Evolutionary conservation across 257 asterid genomes (phyloP), one percentile per base, ranked within the genome.

Genomic region (Rhazya stricta): DNA sequence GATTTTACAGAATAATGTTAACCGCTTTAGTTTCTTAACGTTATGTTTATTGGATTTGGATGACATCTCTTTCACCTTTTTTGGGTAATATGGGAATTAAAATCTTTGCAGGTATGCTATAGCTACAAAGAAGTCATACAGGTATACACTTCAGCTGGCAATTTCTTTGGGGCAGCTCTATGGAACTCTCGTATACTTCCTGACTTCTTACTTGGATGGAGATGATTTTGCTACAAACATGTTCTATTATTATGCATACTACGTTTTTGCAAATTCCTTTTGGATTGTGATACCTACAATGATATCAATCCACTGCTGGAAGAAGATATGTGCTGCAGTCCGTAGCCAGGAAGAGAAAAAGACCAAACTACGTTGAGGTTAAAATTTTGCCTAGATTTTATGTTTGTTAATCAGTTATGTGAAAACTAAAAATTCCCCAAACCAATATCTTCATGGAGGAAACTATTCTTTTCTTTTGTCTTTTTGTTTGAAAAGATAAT

Each of bases 91-190:
- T 77, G 53, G 18, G 46, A 9, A 6, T 74, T 67, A 46, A n/a
- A 18, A 48, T 36, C 65, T 57, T 78, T 80, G 76, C 92, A 94
- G 99, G 85, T 94, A 85, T 69, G 99, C 99, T 5, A 91, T 94
- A 73, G 97, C 96, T 46, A 70, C 86, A 25, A 90, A 82, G 87
- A 91, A 87, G 85, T 65, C 99, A 1, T 88, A 90, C 36, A 87
- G 88, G 69, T 78, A 87, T 81, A 77, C 84, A 60, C 96, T 95
- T 73, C 99, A 95, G 78, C 65, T 91, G 60, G 88, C 97, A 71
- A 89, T 95, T 73, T 95, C 91, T 45, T 66, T 95, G 77, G 97
- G 96, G 21, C 98, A 95, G 85, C 96, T 95, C 25, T 95, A 95
- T 10, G 98, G 98, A 53, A 89, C 98, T 42, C 79, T 76, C 6